A percentile compares a stretch with the other conserved stretches of the same genome.
Conservation (phyloP, 1,284 basidiomycete genomes). For the Serendipita sp. region DNA sequence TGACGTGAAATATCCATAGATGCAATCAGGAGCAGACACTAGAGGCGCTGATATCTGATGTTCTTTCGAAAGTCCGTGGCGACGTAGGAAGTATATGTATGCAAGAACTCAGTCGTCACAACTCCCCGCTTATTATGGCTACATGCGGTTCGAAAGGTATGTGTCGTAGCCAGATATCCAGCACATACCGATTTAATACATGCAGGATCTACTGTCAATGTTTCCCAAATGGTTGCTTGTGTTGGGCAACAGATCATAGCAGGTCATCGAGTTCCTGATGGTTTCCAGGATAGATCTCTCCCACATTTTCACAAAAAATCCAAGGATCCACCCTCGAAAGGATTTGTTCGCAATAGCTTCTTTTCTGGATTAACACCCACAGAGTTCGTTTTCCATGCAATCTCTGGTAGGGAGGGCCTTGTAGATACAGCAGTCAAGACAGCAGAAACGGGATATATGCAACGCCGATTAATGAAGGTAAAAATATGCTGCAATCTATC, state of each 20-base stretch:
- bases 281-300: constrained; percentile 96
- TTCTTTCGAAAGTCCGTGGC: constrained; percentile 88
- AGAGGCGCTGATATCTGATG: constrained; percentile 88
- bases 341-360: constrained; percentile 96
- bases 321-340: constrained; percentile 92
- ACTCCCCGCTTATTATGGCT: constrained; percentile 97
- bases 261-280: constrained; percentile 95
- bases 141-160: constrained; percentile 96
- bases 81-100: constrained; percentile 97
- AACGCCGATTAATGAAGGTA: constrained; percentile 89
- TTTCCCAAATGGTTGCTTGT: constrained; percentile 99
- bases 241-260: constrained; percentile 99
- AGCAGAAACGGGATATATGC: constrained; percentile 99
- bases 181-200: not conserved
- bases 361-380: constrained; percentile 89
- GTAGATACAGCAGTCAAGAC: constrained; percentile 99
- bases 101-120: constrained; percentile 90
- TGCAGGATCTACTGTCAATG: constrained; percentile 93
- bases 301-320: constrained; percentile 98
- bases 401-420: constrained; percentile 94
- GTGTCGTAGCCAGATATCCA: constrained; percentile 7
- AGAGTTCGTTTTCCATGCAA: constrained; percentile 98
- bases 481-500: not conserved
- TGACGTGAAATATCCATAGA: constrained; percentile 67
- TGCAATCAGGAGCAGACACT: constrained; percentile 96